phyloP scores from a whole-genome alignment of 2,329 filamentous ascomycete species.

The Coniochaeta sp. region DNA sequence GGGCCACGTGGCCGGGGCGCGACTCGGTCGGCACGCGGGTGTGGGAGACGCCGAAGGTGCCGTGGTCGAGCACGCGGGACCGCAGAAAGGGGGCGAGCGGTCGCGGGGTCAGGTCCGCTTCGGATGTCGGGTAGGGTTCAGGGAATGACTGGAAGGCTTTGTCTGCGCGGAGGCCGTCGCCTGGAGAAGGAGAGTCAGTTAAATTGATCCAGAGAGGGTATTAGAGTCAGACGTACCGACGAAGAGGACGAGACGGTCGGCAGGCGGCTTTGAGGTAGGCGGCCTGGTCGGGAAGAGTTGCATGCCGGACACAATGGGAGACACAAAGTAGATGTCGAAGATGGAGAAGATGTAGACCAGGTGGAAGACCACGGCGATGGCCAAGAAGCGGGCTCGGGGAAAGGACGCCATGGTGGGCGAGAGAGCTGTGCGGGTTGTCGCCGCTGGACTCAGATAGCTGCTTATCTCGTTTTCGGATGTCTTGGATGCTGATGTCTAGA shows the following conservation, averaged over 20 bases:
- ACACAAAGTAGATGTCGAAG: slow-evolving; percentile 98
- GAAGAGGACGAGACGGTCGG: slow-evolving; percentile 84
- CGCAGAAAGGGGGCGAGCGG: slow-evolving; percentile 87
- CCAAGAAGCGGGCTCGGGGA: slow-evolving; percentile 72
- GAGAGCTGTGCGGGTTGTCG: neutral
- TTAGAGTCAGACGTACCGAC: slow-evolving; percentile 53
- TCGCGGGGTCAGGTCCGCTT: slow-evolving; percentile 61
- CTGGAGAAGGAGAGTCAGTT: slow-evolving; percentile 34
- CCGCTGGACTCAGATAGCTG: neutral
- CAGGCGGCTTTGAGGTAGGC: slow-evolving; percentile 58
- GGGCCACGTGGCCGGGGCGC: slow-evolving; percentile 87
- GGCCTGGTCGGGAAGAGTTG: slow-evolving; percentile 63
- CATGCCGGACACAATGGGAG: slow-evolving; percentile 96
- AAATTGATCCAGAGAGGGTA: neutral
- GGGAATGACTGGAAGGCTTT: slow-evolving; percentile 94
- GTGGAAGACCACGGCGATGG: slow-evolving; percentile 86
- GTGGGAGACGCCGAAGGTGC: slow-evolving; percentile 95
- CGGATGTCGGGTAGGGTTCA: slow-evolving; percentile 67
- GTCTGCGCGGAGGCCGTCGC: slow-evolving; percentile 87
- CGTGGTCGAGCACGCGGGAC: slow-evolving; percentile 78
- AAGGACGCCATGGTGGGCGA: slow-evolving; percentile 40
- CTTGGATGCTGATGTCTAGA: neutral
- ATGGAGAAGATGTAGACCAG: slow-evolving; percentile 90
- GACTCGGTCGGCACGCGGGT: slow-evolving; percentile 96
- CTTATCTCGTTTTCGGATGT: neutral